Percentiles rank a stretch among this genome's conserved stretches.
These are phyloP conservation scores for Saxophila tyrrhenica DNA, from an alignment of 495 filamentous ascomycete species.

Conservation along the genomic window DNA sequence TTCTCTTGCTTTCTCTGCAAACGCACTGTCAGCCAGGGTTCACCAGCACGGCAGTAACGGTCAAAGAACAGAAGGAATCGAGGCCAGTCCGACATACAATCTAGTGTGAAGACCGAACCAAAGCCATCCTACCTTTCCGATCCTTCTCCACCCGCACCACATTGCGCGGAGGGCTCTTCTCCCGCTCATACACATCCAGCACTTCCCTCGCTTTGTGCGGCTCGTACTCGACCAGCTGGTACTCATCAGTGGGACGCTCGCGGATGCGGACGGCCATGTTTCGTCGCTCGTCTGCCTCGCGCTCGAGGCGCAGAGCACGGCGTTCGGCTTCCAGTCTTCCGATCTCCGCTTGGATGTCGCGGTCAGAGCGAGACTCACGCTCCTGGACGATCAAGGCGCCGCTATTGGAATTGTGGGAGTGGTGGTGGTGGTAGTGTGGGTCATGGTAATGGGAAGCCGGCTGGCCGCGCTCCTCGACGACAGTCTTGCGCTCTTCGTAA, in stretches of 20 bases:
- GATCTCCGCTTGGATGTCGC: slow-evolving; percentile 50
- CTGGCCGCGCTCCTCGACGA: slow-evolving; percentile 7
- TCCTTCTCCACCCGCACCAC: slow-evolving; percentile 64
- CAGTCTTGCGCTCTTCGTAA: slow-evolving; percentile 10
- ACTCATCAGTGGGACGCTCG: slow-evolving; percentile 38
- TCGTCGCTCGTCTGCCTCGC: slow-evolving; percentile 34
- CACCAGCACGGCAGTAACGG: not conserved
- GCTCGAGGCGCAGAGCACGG: slow-evolving; percentile 31
- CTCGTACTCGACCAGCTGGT: slow-evolving; percentile 18
- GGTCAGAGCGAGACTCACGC: slow-evolving; percentile 36
- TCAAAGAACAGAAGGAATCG: not conserved
- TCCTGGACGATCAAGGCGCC: slow-evolving; percentile 40
- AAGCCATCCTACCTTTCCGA: slow-evolving; percentile 73
- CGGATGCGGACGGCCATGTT: slow-evolving; percentile 35
- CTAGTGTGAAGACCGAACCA: slow-evolving; percentile 44
- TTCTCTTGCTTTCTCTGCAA: not conserved
- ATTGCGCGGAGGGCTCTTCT: slow-evolving; percentile 33
- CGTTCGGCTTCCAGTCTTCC: slow-evolving; percentile 43
- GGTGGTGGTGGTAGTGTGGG: slow-evolving; percentile 1
- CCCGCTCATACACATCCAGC: slow-evolving; percentile 38
- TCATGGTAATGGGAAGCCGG: not conserved
- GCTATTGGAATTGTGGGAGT: not conserved
- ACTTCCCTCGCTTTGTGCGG: slow-evolving; percentile 8
- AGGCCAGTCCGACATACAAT: slow-evolving; percentile 26
- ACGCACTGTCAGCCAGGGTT: not conserved